Conservation (phyloP, 192 early-diverging fungal species). For the Geosiphon pyriformis region DNA sequence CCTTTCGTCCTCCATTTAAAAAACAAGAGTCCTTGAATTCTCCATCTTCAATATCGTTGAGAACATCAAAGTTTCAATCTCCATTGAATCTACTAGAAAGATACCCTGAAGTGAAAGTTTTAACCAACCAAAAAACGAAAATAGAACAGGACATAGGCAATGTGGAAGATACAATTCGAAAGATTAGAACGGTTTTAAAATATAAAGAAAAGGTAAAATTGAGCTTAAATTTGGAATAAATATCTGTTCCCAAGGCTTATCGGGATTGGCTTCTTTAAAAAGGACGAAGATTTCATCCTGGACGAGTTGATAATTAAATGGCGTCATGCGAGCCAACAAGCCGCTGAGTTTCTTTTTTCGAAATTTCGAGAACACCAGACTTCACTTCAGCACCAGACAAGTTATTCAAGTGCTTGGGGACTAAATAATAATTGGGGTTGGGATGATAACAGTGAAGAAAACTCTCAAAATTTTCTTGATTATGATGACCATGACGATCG, state of each 20-base stretch:
- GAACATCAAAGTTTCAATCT: neutral
- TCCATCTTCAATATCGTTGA: no score
- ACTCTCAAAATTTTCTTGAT: neutral
- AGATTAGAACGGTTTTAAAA: neutral
- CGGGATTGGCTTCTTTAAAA: neutral
- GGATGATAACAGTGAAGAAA: neutral
- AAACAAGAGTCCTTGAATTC: no score
- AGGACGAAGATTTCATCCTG: neutral
- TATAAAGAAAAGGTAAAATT: slow-evolving; percentile 4
- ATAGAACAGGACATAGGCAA: neutral
- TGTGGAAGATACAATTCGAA: neutral
- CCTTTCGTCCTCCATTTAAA: no score
- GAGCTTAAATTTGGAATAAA: neutral
- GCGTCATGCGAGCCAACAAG: slow-evolving; percentile 1
- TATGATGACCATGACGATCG: neutral
- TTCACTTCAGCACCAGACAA: neutral
- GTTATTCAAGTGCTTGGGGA: neutral
- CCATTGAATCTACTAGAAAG: neutral
- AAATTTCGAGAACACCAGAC: neutral
- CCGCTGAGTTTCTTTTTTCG: neutral
- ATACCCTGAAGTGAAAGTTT: neutral
- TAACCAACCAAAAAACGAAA: neutral
- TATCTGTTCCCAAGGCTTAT: neutral
- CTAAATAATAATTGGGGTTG: neutral
- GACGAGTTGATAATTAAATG: neutral